These are phyloP conservation scores for Amphibolis antarctica DNA, from an alignment of 106 monocot species.

Conservation along the genomic window DNA sequence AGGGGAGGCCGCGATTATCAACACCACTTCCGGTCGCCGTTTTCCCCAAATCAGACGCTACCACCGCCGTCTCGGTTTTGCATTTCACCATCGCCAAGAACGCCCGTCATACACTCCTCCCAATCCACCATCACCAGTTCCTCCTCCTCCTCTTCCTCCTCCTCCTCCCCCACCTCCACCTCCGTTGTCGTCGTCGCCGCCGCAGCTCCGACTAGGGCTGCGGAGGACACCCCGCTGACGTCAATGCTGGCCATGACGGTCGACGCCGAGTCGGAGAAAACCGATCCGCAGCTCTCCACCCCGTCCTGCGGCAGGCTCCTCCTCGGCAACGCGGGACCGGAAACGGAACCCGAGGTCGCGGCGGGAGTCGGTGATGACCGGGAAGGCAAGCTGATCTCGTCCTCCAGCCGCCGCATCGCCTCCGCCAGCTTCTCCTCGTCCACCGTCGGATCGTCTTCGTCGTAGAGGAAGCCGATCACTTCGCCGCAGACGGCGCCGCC, in stretches of 20 bases:
- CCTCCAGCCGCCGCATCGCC: constrained; percentile 1
- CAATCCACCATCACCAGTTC: not conserved
- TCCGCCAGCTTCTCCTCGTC: constrained; percentile 8
- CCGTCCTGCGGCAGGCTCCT: constrained; percentile 14
- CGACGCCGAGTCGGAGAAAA: constrained; percentile 37
- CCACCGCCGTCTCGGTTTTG: too few relatives aligned
- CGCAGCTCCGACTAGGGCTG: too few relatives aligned
- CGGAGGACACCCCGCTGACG: constrained; percentile 7
- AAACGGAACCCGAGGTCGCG: not conserved
- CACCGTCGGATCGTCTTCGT: not conserved
- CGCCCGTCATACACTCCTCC: too few relatives aligned
- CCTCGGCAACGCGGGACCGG: too few relatives aligned
- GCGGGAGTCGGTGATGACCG: not conserved
- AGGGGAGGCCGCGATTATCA: too few relatives aligned
- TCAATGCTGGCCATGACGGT: constrained; percentile 47
- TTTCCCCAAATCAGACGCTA: too few relatives aligned
- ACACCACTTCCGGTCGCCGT: too few relatives aligned
- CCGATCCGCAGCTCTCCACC: constrained; percentile 46
- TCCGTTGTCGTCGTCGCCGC: too few relatives aligned
- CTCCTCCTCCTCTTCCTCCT: too few relatives aligned
- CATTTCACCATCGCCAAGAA: too few relatives aligned
- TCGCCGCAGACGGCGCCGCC: too few relatives aligned
- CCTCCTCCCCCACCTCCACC: too few relatives aligned
- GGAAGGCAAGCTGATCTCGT: not conserved
- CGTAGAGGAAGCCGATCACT: not conserved